Conservation (phyloP, 2,329 filamentous ascomycete species). For the Xylariaceae sp. region DNA sequence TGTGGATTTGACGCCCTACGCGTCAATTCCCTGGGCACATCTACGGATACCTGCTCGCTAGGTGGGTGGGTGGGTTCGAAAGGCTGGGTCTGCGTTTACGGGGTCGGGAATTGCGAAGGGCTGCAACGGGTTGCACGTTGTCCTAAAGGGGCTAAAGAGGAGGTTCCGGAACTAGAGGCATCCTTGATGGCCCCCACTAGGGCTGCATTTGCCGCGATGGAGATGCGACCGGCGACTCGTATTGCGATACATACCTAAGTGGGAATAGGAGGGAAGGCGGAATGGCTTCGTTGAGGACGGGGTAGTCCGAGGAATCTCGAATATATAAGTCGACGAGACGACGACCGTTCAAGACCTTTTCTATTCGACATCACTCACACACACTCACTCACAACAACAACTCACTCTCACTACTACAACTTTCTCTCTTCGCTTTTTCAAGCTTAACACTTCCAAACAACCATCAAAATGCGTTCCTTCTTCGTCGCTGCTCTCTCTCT, state of each 20-base stretch:
- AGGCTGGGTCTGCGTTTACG: neutral
- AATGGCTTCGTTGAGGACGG: neutral
- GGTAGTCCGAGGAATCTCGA: neutral
- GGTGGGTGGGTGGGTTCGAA: too few relatives aligned
- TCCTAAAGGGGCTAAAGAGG: neutral
- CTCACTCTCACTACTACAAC: neutral
- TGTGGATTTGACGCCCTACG: neutral
- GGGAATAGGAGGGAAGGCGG: neutral
- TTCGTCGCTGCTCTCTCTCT: slow-evolving; percentile 16
- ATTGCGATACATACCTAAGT: neutral
- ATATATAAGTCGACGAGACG: neutral
- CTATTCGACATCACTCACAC: neutral
- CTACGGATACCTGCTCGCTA: too few relatives aligned
- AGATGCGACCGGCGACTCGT: neutral
- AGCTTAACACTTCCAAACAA: neutral
- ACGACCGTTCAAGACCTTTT: neutral
- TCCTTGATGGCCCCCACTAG: neutral
- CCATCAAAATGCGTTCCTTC: slow-evolving; percentile 16
- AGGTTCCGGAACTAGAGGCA: neutral
- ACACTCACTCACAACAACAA: neutral
- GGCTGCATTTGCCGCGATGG: neutral
- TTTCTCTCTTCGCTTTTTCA: neutral
- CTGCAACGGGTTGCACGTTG: neutral
- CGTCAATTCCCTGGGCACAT: neutral
- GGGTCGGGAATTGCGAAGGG: neutral